Conservation (phyloP, 2,329 filamentous ascomycete species). For the Talaromyces verruculosus region DNA sequence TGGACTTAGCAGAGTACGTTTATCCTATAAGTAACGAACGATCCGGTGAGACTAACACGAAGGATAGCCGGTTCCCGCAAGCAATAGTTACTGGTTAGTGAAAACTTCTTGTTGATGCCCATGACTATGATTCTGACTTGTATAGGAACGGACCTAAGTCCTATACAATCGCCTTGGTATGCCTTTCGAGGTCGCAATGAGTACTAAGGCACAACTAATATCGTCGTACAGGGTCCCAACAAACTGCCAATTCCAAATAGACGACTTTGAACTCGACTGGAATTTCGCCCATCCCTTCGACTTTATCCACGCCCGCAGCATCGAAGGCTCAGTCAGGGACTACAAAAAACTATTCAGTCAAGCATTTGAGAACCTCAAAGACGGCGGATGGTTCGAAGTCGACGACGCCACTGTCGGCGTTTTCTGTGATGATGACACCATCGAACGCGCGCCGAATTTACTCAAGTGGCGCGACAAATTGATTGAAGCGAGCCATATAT, state of each 20-base stretch:
- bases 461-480: conserved; percentile 4
- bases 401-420: conserved; percentile 27
- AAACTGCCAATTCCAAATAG: conserved; percentile 24
- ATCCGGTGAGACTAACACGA: not conserved
- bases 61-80: conserved; percentile 12
- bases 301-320: conserved; percentile 30
- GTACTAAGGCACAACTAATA: not conserved
- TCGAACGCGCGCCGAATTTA: conserved; percentile 1
- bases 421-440: conserved; percentile 12
- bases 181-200: conserved; percentile 21
- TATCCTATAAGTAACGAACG: conserved; percentile 23
- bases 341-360: conserved; percentile 29
- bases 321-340: conserved; percentile 31
- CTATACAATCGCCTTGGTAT: conserved; percentile 27
- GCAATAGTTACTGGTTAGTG: conserved; percentile 22
- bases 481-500: conserved; percentile 7
- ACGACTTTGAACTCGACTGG: conserved; percentile 33
- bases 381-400: conserved; percentile 33
- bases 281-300: conserved; percentile 29
- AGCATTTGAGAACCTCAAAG: conserved; percentile 28
- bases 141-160: conserved; percentile 24
- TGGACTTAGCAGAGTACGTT: conserved; percentile 21
- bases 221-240: not conserved
- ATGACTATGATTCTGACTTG: not conserved
- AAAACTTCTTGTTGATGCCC: not conserved